Conservation (phyloP, 2,329 filamentous ascomycete species). For the Pezicula rhizophila region DNA sequence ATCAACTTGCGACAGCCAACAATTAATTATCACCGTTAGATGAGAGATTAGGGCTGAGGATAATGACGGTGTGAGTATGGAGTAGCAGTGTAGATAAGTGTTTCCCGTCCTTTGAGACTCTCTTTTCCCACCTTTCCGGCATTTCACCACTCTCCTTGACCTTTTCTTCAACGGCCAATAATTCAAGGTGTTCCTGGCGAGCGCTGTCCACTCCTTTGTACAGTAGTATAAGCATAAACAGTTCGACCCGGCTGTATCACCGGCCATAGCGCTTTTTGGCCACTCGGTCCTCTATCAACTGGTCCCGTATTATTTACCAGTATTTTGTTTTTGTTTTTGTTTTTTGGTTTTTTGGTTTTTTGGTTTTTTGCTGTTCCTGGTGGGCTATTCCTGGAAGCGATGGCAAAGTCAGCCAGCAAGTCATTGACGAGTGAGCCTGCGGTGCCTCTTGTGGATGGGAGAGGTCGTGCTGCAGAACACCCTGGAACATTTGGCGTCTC, state of each 20-base stretch:
- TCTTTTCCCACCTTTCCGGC: constrained; percentile 7
- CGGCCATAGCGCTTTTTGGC: background rate
- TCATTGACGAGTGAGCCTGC: constrained; percentile 15
- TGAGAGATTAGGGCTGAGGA: constrained; percentile 9
- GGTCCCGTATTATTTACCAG: background rate
- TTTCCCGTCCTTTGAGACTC: constrained; percentile 11
- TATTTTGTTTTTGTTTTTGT: background rate
- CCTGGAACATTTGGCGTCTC: constrained; percentile 23
- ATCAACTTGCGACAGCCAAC: constrained; percentile 45
- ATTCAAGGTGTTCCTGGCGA: constrained; percentile 25
- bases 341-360: too few relatives aligned
- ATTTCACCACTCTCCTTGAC: constrained; percentile 7
- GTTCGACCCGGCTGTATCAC: constrained; percentile 14
- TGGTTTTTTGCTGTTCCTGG: background rate
- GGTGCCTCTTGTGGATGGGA: constrained; percentile 6
- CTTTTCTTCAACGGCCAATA: constrained; percentile 3
- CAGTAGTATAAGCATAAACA: constrained; percentile 12
- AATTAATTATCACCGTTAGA: constrained; percentile 2
- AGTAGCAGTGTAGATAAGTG: constrained; percentile 10
- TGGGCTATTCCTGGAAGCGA: constrained; percentile 3
- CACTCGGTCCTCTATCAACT: background rate
- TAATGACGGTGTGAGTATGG: constrained; percentile 1
- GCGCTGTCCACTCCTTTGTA: constrained; percentile 24
- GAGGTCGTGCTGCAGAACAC: constrained; percentile 21
- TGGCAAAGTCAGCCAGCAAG: constrained; percentile 16